phyloP scores from a whole-genome alignment of 2,329 filamentous ascomycete species.

The Paraphoma chrysanthemicola region DNA sequence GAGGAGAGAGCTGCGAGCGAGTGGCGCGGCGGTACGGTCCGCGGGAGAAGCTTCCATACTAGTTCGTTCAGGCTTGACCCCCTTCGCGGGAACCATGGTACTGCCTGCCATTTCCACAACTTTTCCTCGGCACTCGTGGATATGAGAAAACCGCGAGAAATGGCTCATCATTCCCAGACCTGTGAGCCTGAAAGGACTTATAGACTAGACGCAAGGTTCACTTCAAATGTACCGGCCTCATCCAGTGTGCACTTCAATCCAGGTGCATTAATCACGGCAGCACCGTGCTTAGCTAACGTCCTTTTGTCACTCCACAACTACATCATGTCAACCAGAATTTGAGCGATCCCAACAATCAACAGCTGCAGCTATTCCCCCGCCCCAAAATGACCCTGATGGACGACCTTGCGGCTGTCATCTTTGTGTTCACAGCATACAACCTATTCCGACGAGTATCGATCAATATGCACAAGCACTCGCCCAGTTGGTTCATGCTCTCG shows the following conservation, averaged over 20 bases:
- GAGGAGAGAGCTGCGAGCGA: too few relatives aligned
- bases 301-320: background rate
- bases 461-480: constrained; percentile 23
- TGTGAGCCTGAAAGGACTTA: too few relatives aligned
- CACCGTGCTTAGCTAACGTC: background rate
- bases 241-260: too few relatives aligned
- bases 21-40: background rate
- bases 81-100: background rate
- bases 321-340: constrained; percentile 9
- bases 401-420: background rate
- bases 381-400: background rate
- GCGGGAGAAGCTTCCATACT: background rate
- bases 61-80: background rate
- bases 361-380: background rate
- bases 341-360: background rate
- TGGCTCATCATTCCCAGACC: too few relatives aligned
- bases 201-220: too few relatives aligned
- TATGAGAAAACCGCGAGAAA: too few relatives aligned
- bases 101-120: background rate
- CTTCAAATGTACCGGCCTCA: too few relatives aligned
- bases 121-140: background rate
- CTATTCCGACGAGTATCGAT: background rate
- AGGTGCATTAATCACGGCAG: background rate
- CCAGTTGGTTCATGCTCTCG: constrained; percentile 33
- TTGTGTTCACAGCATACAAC: background rate